Evolutionary conservation across 768 basidiomycete species (phyloP).

Genomic region (Tulasnella sp.): DNA sequence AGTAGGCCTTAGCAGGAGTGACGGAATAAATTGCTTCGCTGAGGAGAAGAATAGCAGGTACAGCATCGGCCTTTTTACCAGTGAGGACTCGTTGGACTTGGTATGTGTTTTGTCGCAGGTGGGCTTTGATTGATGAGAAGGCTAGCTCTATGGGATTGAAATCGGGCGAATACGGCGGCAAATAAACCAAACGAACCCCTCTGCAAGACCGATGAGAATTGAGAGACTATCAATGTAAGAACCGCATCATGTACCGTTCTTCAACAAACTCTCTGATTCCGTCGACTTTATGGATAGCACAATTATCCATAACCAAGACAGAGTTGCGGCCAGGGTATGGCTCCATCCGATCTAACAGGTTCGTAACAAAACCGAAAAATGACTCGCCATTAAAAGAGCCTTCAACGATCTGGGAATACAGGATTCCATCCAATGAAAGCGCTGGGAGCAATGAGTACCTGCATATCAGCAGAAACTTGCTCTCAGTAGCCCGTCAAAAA

Average conservation of each 20-base stretch:
- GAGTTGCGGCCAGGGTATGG: conserved; percentile 40
- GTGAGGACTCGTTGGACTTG: conserved; percentile 13
- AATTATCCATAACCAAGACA: conserved; percentile 49
- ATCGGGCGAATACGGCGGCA: conserved; percentile 34
- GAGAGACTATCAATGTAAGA: too few species aligned
- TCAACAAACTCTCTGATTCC: not conserved
- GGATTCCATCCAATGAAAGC: conserved; percentile 31
- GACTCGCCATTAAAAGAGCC: not conserved
- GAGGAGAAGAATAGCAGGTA: not conserved
- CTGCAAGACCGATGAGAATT: not conserved
- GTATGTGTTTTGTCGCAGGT: not conserved
- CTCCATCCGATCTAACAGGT: conserved; percentile 39
- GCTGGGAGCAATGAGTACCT: conserved; percentile 3
- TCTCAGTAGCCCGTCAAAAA: not conserved
- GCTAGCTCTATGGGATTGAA: conserved; percentile 33
- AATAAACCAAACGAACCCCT: conserved; percentile 14
- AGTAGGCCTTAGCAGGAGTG: not conserved
- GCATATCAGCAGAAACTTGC: conserved; percentile 36
- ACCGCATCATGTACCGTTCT: not conserved
- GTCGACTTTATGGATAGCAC: conserved; percentile 34
- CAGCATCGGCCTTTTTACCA: not conserved
- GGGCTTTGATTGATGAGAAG: conserved; percentile 32
- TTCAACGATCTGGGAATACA: not conserved
- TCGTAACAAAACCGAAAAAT: conserved; percentile 36
- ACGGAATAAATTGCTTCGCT: not conserved